A percentile compares a stretch with the other conserved stretches of the same genome.
Evolutionary conservation across 2,329 filamentous ascomycete genomes (phyloP).

Genomic region (Cladophialophora psammophila): DNA sequence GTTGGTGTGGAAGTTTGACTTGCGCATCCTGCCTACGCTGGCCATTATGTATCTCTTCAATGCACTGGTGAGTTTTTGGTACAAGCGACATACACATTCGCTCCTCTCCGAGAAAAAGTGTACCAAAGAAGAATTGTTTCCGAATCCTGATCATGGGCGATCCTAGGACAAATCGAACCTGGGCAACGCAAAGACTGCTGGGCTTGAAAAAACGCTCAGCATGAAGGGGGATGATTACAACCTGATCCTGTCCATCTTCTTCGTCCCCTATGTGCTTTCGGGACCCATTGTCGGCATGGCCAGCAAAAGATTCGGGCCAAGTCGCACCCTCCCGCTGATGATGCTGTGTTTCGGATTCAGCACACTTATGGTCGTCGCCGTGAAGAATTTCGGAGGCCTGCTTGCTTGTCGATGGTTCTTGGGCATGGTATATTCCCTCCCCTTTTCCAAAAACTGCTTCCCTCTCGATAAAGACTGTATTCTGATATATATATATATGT

Average conservation of each 20-base stretch:
- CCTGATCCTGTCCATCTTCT: constrained; percentile 74
- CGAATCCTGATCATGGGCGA: neutral
- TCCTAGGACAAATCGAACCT: constrained; percentile 58
- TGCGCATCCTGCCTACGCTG: constrained; percentile 63
- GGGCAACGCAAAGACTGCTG: constrained; percentile 66
- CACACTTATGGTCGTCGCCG: constrained; percentile 61
- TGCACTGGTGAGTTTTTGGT: constrained; percentile 37
- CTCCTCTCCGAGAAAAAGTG: neutral
- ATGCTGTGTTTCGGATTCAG: constrained; percentile 73
- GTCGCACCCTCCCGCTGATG: constrained; percentile 68
- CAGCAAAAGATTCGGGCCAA: constrained; percentile 72
- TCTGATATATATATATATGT: too few relatives aligned
- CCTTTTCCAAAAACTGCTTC: constrained; percentile 63
- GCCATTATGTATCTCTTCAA: constrained; percentile 65
- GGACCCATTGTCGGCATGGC: constrained; percentile 71
- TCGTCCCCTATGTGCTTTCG: constrained; percentile 75
- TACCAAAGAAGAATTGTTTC: neutral
- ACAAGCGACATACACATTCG: neutral
- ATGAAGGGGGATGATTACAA: constrained; percentile 73
- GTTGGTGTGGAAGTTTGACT: constrained; percentile 63
- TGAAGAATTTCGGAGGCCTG: constrained; percentile 63
- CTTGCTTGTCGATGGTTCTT: constrained; percentile 74
- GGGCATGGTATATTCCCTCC: constrained; percentile 67
- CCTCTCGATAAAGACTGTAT: constrained; percentile 48
- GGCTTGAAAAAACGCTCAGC: constrained; percentile 58